Conservation (phyloP, 306 rosid genomes). For the Arachis hypogaea region DNA sequence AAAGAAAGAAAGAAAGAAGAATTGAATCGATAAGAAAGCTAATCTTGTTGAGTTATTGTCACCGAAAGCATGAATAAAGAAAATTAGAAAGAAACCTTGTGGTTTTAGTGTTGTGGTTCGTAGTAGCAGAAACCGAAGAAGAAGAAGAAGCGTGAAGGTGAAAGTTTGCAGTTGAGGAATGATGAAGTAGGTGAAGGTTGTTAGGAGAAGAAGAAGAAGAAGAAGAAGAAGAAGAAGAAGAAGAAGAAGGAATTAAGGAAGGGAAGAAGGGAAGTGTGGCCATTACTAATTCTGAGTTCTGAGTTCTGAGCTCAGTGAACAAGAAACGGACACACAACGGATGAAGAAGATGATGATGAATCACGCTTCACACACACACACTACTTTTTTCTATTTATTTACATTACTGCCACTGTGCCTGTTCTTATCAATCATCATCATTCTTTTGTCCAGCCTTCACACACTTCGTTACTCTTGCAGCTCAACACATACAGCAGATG, state of each 20-base stretch:
- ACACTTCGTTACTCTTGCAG: too few species aligned
- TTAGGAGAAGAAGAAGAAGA: neutral
- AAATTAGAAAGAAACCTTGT: constrained; percentile 8
- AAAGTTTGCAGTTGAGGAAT: neutral
- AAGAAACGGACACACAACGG: too few species aligned
- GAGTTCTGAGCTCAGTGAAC: too few species aligned
- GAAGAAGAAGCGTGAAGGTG: constrained; percentile 14
- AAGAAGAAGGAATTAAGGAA: neutral
- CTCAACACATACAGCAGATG: too few species aligned
- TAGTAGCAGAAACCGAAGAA: neutral
- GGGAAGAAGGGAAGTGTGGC: neutral
- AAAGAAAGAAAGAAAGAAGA: constrained; percentile 15
- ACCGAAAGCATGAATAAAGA: neutral
- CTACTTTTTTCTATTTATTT: too few species aligned
- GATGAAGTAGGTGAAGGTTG: neutral
- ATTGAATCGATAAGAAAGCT: neutral
- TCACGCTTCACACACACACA: too few species aligned
- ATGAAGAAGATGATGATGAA: too few species aligned
- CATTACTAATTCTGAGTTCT: neutral
- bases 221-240: too few species aligned
- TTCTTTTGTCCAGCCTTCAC: too few species aligned
- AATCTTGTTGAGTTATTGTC: too few species aligned
- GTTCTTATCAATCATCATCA: too few species aligned
- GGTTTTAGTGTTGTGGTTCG: neutral
- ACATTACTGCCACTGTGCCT: too few species aligned